Conservation (phyloP, 768 basidiomycete species). For the Boletus tylopilopsis region DNA sequence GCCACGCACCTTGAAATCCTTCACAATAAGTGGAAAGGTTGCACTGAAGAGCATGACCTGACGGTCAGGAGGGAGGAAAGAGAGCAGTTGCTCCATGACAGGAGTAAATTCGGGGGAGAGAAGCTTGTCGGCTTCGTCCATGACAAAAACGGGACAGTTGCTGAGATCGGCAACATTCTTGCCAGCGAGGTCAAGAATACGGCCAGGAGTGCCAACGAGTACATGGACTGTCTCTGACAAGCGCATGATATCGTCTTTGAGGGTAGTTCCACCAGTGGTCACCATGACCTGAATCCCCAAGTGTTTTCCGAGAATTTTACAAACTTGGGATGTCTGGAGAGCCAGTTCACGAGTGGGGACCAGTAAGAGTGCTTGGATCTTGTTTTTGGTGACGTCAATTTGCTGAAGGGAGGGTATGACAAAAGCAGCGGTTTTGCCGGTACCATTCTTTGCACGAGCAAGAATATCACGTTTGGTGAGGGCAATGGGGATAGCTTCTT, state of each 20-base stretch:
- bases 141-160: slow-evolving; percentile 94
- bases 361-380: slow-evolving; percentile 95
- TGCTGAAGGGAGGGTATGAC: slow-evolving; percentile 96
- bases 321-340: slow-evolving; percentile 97
- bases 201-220: slow-evolving; percentile 94
- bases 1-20: slow-evolving; percentile 86
- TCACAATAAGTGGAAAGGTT: slow-evolving; percentile 98
- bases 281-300: slow-evolving; percentile 98
- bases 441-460: slow-evolving; percentile 94
- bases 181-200: slow-evolving; percentile 91
- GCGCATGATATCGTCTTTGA: slow-evolving; percentile 97
- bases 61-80: slow-evolving; percentile 75
- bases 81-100: slow-evolving; percentile 94
- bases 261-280: slow-evolving; percentile 95
- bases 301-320: slow-evolving; percentile 95
- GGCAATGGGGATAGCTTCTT: slow-evolving; percentile 96
- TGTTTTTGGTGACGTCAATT: slow-evolving; percentile 74
- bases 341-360: slow-evolving; percentile 99
- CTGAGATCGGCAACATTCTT: slow-evolving; percentile 92
- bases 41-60: slow-evolving; percentile 99
- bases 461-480: slow-evolving; percentile 92
- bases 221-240: slow-evolving; percentile 89
- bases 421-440: slow-evolving; percentile 98
- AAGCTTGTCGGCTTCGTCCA: slow-evolving; percentile 99
- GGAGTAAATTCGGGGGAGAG: slow-evolving; percentile 97